phyloP scores from a whole-genome alignment of 306 rosid species.

The Delonix regia region DNA sequence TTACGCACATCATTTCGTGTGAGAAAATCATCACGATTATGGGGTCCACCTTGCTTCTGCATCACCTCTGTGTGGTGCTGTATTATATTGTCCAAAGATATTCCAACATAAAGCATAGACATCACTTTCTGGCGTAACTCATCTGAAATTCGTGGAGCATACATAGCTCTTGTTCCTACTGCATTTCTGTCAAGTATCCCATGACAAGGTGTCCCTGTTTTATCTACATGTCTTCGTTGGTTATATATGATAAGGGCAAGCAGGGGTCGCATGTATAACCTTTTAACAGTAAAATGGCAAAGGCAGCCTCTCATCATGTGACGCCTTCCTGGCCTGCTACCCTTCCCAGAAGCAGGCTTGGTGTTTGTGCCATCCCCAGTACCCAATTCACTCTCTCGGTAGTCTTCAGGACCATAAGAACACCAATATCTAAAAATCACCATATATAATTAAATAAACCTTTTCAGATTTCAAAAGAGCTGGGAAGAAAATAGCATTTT shows the following conservation, averaged over 20 bases:
- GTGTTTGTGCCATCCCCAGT: slow-evolving; percentile 46
- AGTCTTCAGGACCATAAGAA: slow-evolving; percentile 90
- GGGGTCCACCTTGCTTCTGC: slow-evolving; percentile 77
- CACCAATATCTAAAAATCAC: slow-evolving; percentile 73
- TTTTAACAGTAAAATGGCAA: slow-evolving; percentile 81
- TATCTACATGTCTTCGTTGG: slow-evolving; percentile 75
- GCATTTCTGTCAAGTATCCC: slow-evolving; percentile 75
- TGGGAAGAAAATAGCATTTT: background rate
- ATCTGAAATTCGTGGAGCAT: slow-evolving; percentile 80
- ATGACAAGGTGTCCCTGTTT: slow-evolving; percentile 78
- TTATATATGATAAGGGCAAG: slow-evolving; percentile 75
- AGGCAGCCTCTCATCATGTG: slow-evolving; percentile 92
- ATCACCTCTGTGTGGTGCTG: slow-evolving; percentile 68
- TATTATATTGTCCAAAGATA: slow-evolving; percentile 66
- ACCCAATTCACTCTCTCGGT: slow-evolving; percentile 57
- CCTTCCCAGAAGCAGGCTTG: slow-evolving; percentile 80
- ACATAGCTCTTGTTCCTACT: slow-evolving; percentile 88
- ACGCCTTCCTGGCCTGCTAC: slow-evolving; percentile 87
- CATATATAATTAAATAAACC: slow-evolving; percentile 6
- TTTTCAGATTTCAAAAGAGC: slow-evolving; percentile 9
- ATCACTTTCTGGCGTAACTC: slow-evolving; percentile 83
- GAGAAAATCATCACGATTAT: slow-evolving; percentile 74
- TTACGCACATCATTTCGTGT: slow-evolving; percentile 81
- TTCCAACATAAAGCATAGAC: slow-evolving; percentile 73
- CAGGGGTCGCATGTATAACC: slow-evolving; percentile 64